Conservation (phyloP, 257 asterid genomes). For the Solanum chiquidenum region DNA sequence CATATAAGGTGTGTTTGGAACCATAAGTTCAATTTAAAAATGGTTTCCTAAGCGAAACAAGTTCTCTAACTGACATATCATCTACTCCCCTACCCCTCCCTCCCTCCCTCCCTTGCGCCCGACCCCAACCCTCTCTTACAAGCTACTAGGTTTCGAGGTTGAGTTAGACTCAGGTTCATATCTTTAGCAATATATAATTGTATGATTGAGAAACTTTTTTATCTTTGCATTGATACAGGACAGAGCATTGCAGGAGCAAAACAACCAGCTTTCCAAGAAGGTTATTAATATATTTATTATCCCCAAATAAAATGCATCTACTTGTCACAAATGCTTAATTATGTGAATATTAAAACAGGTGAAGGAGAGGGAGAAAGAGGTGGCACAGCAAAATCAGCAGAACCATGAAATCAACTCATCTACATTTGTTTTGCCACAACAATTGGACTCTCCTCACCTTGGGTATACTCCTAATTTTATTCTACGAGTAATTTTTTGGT, state of each 20-base stretch:
- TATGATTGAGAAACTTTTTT: background rate
- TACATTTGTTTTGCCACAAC: constrained; percentile 15
- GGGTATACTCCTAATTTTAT: constrained; percentile 21
- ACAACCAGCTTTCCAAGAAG: constrained; percentile 57
- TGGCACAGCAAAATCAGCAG: constrained; percentile 21
- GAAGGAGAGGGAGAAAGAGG: constrained; percentile 51
- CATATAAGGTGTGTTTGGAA: background rate
- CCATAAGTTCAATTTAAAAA: background rate
- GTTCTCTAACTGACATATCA: background rate
- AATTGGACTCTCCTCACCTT: constrained; percentile 24
- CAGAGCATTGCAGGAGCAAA: constrained; percentile 65
- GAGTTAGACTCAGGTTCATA: background rate
- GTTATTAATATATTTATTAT: constrained; percentile 14
- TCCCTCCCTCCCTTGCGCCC: background rate
- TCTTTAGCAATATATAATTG: too few relatives aligned
- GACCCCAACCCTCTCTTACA: background rate
- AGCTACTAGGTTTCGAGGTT: background rate
- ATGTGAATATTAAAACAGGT: constrained; percentile 14
- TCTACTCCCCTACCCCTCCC: too few relatives aligned
- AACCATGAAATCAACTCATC: constrained; percentile 28
- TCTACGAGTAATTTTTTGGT: background rate
- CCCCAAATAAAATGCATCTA: background rate
- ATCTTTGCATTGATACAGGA: constrained; percentile 29
- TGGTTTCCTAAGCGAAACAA: background rate
- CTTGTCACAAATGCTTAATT: background rate